Evolutionary conservation across 75 land plant genomes (phyloP), one percentile per base, ranked within the genome.

Genomic region (Picea glauca): DNA sequence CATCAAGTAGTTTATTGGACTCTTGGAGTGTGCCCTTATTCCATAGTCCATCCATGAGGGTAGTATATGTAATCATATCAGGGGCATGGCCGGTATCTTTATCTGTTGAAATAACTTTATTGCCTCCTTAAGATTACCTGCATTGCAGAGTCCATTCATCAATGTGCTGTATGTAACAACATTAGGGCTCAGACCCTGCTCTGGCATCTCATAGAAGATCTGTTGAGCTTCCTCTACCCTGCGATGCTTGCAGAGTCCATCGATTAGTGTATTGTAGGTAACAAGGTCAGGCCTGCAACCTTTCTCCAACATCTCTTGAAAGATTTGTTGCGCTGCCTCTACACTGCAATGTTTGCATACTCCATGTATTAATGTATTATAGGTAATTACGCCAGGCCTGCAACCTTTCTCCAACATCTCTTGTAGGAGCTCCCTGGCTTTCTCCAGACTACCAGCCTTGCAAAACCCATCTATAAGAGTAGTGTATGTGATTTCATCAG

Each of bases 241-340:
- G 33, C 88, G 83, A 68, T 77, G 85, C 76, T 87, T 92, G 79
- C 92, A 94, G 60, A 90, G 92, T 74, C 89, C 94, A 81, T 81
- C 60, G 15, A 96, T 88, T 56, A 96, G 63, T 64, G 80, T 80
- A 74, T 77, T 82, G 33, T 84, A 84, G 15, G 79, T 86, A 50
- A 78, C 67, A 12, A 78, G 75, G 13, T 56, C 58, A n/a, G 88
- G 81, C 33, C 17, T 67, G 46, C 14, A 17, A 35, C 65, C 82
- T 21, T 31, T 23, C 15, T 62, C 14, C 26, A 43, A 21, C 82
- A 80, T 60, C 43, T 40, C 43, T 40, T 40, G 43, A 40, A 40
- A 40, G 43, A 40, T 40, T 40, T 40, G 43, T 40, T 40, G 43
- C 43, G 43, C 43, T 40, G 43, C 43, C 4, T 40, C 43, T 40